Conservation (phyloP, 169 alveolate genomes). For the Cardiosporidium cionae region DNA sequence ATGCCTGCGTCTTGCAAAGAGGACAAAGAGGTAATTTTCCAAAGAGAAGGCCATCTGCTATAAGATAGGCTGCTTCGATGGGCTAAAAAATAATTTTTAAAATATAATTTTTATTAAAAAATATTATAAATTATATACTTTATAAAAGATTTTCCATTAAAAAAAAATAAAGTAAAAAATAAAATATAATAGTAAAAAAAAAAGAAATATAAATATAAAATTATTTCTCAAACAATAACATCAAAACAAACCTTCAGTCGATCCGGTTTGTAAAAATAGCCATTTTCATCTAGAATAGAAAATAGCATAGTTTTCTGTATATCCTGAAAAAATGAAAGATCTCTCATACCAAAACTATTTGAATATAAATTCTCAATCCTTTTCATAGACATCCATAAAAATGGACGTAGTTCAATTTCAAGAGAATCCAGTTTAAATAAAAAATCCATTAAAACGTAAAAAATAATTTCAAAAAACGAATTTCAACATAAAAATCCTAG, state of each 20-base stretch:
- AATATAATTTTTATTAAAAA: too few species aligned
- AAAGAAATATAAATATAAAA: too few species aligned
- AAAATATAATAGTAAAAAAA: too few species aligned
- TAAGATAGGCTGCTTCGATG: slow-evolving; percentile 32
- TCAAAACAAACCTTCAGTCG: neutral
- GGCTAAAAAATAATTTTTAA: slow-evolving; percentile 13
- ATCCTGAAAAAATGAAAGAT: neutral
- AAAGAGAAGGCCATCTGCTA: slow-evolving; percentile 32
- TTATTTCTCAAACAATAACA: too few species aligned
- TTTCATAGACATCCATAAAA: too few species aligned
- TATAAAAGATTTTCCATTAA: too few species aligned
- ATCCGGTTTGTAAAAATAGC: neutral
- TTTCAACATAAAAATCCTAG: too few species aligned
- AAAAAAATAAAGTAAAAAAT: too few species aligned
- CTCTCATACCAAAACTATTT: neutral
- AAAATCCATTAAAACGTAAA: too few species aligned
- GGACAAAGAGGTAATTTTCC: slow-evolving; percentile 37
- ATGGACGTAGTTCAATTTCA: too few species aligned
- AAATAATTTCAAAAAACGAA: neutral
- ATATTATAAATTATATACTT: too few species aligned
- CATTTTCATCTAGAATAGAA: neutral
- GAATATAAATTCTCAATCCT: neutral
- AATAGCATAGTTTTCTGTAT: neutral
- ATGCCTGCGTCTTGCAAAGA: slow-evolving; percentile 20
- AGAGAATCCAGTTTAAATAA: too few species aligned